A percentile compares a stretch with the other conserved stretches of the same genome.
phyloP scores from a whole-genome alignment of 192 early-diverging fungal genomes.

The Rhizoclosmatium sp. region DNA sequence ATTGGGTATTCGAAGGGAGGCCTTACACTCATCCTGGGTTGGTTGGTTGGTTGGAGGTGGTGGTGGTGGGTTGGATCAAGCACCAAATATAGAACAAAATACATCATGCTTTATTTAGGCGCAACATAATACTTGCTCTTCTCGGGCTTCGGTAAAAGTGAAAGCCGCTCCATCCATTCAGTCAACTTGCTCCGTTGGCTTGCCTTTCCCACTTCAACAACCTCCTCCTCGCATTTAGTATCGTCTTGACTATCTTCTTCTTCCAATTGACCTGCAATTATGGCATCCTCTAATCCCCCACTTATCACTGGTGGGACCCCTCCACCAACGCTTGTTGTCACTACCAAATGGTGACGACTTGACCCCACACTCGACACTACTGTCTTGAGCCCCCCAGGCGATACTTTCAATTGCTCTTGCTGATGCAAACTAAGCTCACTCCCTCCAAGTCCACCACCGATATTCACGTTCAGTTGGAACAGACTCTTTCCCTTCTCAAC shows the following conservation, averaged over 20 bases:
- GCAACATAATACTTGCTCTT: neutral
- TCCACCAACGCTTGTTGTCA: neutral
- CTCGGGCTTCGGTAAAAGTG: neutral
- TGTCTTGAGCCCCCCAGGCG: neutral
- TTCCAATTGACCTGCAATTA: neutral
- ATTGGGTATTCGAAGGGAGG: too few relatives aligned
- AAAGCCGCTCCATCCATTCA: neutral
- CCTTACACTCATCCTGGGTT: neutral
- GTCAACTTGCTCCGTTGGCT: neutral
- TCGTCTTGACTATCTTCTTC: neutral
- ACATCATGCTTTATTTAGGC: neutral
- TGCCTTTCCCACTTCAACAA: neutral
- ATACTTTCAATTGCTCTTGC: slow-evolving; percentile 3
- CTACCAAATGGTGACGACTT: neutral
- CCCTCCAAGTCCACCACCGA: too few relatives aligned
- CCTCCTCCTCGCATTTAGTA: neutral
- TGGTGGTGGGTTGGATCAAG: neutral
- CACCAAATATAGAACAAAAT: neutral
- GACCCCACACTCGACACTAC: neutral
- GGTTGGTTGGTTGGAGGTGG: neutral
- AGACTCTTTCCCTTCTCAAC: too few relatives aligned
- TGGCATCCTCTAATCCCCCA: slow-evolving; percentile 2
- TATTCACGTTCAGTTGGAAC: too few relatives aligned
- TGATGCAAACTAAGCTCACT: too few relatives aligned
- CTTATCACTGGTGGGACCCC: neutral